Evolutionary conservation across 768 basidiomycete genomes (phyloP).

Genomic region (Naematelia aurantialba): DNA sequence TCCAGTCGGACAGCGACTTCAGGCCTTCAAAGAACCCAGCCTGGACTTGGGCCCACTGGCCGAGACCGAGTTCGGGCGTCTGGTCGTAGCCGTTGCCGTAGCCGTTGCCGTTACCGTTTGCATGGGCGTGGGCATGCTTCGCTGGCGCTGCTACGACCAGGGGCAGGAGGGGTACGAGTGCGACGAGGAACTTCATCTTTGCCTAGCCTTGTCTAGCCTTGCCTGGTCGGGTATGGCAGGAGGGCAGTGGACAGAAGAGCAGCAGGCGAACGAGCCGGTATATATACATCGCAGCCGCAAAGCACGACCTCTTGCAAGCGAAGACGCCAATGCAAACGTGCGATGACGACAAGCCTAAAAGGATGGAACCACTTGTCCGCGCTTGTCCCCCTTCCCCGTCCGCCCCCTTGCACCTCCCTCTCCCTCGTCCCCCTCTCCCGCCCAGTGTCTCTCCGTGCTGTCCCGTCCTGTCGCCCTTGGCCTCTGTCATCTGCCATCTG

Average conservation of each 20-base stretch:
- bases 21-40: constrained; percentile 27
- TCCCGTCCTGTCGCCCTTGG: no score
- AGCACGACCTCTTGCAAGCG: no score
- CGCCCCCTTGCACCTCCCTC: background rate
- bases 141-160: constrained; percentile 19
- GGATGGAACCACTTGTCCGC: no score
- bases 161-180: constrained; percentile 17
- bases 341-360: background rate
- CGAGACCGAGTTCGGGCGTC: constrained; percentile 34
- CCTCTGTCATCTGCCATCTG: no score
- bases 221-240: background rate
- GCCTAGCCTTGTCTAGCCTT: background rate
- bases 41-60: constrained; percentile 37
- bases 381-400: background rate
- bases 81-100: no score
- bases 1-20: constrained; percentile 28
- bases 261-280: no score
- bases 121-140: background rate
- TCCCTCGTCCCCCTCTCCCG: no score
- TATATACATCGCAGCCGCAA: no score
- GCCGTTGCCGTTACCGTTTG: no score
- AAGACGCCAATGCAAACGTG: no score
- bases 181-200: constrained; percentile 1
- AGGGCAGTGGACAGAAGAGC: background rate
- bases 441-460: no score